Conservation (phyloP, 129 eudicot species). For the Helianthus annuus region DNA sequence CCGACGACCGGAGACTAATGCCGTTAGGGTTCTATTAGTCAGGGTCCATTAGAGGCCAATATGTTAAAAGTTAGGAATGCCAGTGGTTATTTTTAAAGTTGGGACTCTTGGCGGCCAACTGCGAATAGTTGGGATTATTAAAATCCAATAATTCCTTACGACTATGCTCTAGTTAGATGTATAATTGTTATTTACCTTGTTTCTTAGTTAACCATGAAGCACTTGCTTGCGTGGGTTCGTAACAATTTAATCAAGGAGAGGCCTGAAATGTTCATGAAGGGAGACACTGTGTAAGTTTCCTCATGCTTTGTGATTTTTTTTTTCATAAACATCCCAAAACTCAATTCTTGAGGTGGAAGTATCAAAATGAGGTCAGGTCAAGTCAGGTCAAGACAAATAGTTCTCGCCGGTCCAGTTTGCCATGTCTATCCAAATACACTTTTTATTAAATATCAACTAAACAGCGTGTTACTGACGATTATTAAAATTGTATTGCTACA, state of each 20-base stretch:
- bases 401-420: neutral
- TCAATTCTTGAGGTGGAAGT: neutral
- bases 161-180: neutral
- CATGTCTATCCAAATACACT: neutral
- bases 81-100: too few relatives aligned
- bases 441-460: neutral
- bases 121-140: too few relatives aligned
- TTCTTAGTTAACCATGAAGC: slow-evolving; percentile 81
- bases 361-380: neutral
- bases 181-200: slow-evolving; percentile 7
- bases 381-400: neutral
- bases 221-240: slow-evolving; percentile 81
- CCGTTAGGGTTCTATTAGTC: too few relatives aligned
- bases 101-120: too few relatives aligned
- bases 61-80: too few relatives aligned
- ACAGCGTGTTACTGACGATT: neutral
- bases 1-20: too few relatives aligned
- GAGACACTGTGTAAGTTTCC: slow-evolving; percentile 82
- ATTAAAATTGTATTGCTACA: neutral
- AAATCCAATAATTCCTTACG: too few relatives aligned
- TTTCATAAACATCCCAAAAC: neutral
- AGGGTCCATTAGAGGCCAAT: too few relatives aligned
- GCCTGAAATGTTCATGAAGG: slow-evolving; percentile 98
- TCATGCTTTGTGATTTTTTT: slow-evolving; percentile 6
- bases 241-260: slow-evolving; percentile 88